Base-by-base conservation (phyloP, 208 protist species). In the Crithidia fasciculata region DNA sequence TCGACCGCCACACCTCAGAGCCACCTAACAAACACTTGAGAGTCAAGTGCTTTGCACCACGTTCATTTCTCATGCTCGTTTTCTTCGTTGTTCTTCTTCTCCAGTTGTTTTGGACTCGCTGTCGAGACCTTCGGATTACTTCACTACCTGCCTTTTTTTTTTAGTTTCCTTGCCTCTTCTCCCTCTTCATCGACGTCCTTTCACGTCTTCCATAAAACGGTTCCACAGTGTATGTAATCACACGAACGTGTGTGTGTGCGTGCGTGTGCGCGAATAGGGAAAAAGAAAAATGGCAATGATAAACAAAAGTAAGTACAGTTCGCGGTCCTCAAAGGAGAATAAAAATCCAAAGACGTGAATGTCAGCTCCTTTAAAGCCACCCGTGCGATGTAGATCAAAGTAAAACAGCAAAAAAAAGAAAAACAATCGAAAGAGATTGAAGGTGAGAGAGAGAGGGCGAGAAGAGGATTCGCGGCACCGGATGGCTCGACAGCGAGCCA, bases 251-350 rank as follows among this genome's bases (percentile, higher is more conserved):
- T 28, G 28, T 28, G 28, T 28, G 28, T 28, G 28, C 1, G 28
- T 28, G 28, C 1, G 28, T 28, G 28, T 28, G 28, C 28, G 28
- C 28, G 28, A 28, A 28, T 28, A 28, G 28, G 49, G n/a, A 50
- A 53, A 39, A 53, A 59, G 52, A 57, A 65, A 50, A 71, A 61
- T 12, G 43, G 54, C 28, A 57, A 64, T 64, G 65, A 74, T n/a
- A 52, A 59, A 61, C 41, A 61, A 70, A 7, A 76, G 5, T 28
- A 28, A 28, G 28, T 28, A 28, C 28, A 28, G 28, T 28, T 28
- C 1, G 28, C 28, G 28, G 28, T 28, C 28, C 1, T 28, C 28
- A 28, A 28, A 28, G 28, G 28, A 28, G 28, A 28, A 28, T 28
- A 28, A 28, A 28, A 28, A 28, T 1, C 28, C 28, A 28, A 28